phyloP scores from a whole-genome alignment of 2,329 filamentous ascomycete genomes.

The Alternaria sp. region DNA sequence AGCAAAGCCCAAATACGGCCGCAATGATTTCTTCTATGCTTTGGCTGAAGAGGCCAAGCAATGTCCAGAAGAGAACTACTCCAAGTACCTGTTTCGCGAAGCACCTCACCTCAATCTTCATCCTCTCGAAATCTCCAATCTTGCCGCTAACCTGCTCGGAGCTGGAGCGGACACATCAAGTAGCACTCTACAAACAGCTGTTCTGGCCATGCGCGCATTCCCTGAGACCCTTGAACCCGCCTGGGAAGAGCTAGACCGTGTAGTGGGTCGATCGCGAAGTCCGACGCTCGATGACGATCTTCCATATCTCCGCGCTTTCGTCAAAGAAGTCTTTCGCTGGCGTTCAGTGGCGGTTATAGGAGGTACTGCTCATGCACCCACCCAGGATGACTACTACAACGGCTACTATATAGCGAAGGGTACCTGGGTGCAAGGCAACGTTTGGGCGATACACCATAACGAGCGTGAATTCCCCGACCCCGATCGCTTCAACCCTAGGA shows the following conservation, averaged over 20 bases:
- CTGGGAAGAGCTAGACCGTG: conserved; percentile 41
- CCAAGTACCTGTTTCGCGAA: conserved; percentile 52
- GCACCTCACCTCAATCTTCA: conserved; percentile 34
- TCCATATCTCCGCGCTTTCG: conserved; percentile 47
- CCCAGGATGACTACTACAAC: conserved; percentile 43
- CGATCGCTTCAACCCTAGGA: not conserved
- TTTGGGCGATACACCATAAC: conserved; percentile 51
- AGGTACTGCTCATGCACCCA: conserved; percentile 44
- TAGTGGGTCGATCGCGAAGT: conserved; percentile 39
- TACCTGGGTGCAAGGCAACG: conserved; percentile 48
- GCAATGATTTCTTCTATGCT: conserved; percentile 42
- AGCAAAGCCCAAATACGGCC: conserved; percentile 30
- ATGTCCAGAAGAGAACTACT: conserved; percentile 38
- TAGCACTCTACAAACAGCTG: conserved; percentile 39
- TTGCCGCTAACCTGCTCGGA: conserved; percentile 40
- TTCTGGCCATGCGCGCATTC: conserved; percentile 42
- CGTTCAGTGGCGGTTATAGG: conserved; percentile 42
- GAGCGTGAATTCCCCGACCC: conserved; percentile 26
- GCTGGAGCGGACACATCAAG: conserved; percentile 43
- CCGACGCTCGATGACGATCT: conserved; percentile 42
- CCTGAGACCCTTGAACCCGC: conserved; percentile 35
- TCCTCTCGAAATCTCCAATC: conserved; percentile 38
- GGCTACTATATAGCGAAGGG: conserved; percentile 49
- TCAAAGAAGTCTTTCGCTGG: conserved; percentile 45
- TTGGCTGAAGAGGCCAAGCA: conserved; percentile 40